These are phyloP conservation scores for Penicillium sp. DNA, from an alignment of 2,329 filamentous ascomycete species.

Conservation along the genomic window DNA sequence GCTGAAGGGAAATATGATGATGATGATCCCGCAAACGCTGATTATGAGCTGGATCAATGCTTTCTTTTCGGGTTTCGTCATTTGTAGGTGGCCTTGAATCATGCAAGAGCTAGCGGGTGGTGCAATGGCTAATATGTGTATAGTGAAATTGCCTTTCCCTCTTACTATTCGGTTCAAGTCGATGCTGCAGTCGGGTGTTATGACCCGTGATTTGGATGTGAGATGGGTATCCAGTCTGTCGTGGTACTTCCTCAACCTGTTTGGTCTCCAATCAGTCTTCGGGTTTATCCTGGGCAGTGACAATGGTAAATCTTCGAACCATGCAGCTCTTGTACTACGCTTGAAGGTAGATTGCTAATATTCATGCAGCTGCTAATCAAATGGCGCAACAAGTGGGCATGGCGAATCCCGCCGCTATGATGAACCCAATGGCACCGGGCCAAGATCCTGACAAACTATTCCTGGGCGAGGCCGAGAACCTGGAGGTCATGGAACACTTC, in stretches of 20 bases:
- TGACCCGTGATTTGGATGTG: constrained; percentile 91
- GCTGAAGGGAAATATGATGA: constrained; percentile 99
- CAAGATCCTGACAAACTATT: constrained; percentile 96
- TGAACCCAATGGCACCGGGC: constrained; percentile 79
- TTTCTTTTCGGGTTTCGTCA: constrained; percentile 97
- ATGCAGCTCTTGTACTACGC: background rate
- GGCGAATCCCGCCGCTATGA: constrained; percentile 61
- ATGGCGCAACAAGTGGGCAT: constrained; percentile 78
- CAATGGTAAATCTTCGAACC: constrained; percentile 60
- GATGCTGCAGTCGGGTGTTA: constrained; percentile 96
- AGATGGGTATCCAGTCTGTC: constrained; percentile 98
- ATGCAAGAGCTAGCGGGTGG: no score
- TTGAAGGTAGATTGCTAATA: constrained; percentile 3
- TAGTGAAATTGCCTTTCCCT: constrained; percentile 94
- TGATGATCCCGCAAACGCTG: constrained; percentile 97
- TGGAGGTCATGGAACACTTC: constrained; percentile 90
- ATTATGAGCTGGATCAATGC: constrained; percentile 99
- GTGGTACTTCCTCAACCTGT: constrained; percentile 98
- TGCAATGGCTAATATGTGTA: background rate
- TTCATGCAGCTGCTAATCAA: constrained; percentile 69
- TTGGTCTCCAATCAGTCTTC: constrained; percentile 93
- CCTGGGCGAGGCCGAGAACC: constrained; percentile 83
- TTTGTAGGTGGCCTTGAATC: constrained; percentile 57
- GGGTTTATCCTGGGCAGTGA: constrained; percentile 94
- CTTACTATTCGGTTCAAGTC: constrained; percentile 98